Evolutionary conservation across 2,329 filamentous ascomycete species (phyloP), one percentile per base, ranked within the genome.

Genomic region (Colletotrichum sp.): DNA sequence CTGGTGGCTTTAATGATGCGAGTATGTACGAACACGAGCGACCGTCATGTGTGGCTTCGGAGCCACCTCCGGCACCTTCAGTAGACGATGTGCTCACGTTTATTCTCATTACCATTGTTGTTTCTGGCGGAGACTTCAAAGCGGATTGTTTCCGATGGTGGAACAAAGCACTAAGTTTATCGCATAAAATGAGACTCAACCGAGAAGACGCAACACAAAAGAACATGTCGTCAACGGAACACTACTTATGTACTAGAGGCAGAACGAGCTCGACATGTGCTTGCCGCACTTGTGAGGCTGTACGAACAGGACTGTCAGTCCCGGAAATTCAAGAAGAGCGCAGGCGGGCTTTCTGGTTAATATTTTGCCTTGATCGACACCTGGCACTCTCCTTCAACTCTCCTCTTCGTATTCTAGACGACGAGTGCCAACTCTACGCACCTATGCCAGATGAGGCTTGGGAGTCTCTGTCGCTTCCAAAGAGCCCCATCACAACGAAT

Each of bases 41-140:
- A 3, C 21, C 13, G 16, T 26, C 24, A 7, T 8, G 24, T 13
- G 16, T 18, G 13, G 13, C 5, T 28, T 58, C 55, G 3, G 55
- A 58, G 21, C 26, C 24, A 58, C 24, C 16, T n/a, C 55, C 16
- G 12, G 55, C 55, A 7, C 14, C 55, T 58, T 79, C 79, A 4
- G 78, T 85, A 7, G 87, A 87, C 73, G 86, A 86, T 70, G 86
- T 88, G 24, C 78, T 89, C n/a, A 86, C 85, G 0, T 86, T 87
- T 26, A 82, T 85, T 7, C 82, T 89, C 2, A 80, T 89, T 7
- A 84, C 85, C 14, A 85, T 88, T 34, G 85, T 86, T 1, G 84
- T 88, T 5, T 89, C 87, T 1, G 87, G 85, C 0, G 84, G 86
- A 13, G 86, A 88, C 65, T 88, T 87, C 82, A 89, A 89, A 77